These are phyloP conservation scores for Aspergillus sp. DNA, from an alignment of 2,329 filamentous ascomycete genomes.

Conservation along the genomic window DNA sequence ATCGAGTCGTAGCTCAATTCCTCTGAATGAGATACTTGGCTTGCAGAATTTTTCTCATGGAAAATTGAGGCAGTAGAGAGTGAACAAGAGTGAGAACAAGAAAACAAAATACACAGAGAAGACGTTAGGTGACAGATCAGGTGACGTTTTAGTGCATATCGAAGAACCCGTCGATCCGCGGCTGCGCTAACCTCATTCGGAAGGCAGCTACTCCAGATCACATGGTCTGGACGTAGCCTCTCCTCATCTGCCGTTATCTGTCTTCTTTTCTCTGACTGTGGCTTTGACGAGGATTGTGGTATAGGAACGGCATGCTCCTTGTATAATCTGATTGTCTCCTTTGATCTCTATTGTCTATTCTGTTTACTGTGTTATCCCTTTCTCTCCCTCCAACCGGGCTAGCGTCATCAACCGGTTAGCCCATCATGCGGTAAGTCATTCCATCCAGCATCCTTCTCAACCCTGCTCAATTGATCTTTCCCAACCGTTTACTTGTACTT, in stretches of 20 bases:
- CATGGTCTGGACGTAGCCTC: neutral
- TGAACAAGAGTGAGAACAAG: no score
- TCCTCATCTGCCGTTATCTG: neutral
- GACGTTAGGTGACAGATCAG: no score
- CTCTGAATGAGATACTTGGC: no score
- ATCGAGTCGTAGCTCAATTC: no score
- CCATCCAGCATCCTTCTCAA: neutral
- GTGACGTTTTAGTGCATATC: neutral
- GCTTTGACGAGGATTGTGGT: neutral
- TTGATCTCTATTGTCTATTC: neutral
- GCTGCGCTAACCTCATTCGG: neutral
- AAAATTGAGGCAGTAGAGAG: no score
- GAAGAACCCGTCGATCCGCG: neutral
- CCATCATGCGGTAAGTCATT: constrained; percentile 16
- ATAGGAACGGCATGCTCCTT: neutral
- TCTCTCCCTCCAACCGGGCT: neutral
- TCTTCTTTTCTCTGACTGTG: neutral
- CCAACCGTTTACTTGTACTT: constrained; percentile 8
- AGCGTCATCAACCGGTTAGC: neutral
- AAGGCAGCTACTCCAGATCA: neutral
- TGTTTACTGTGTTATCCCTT: neutral
- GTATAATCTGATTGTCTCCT: neutral
- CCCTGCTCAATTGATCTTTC: constrained; percentile 1
- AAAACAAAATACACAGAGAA: no score
- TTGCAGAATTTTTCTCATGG: no score